phyloP scores from a whole-genome alignment of 1,284 basidiomycete species.

The Irpex sp. region DNA sequence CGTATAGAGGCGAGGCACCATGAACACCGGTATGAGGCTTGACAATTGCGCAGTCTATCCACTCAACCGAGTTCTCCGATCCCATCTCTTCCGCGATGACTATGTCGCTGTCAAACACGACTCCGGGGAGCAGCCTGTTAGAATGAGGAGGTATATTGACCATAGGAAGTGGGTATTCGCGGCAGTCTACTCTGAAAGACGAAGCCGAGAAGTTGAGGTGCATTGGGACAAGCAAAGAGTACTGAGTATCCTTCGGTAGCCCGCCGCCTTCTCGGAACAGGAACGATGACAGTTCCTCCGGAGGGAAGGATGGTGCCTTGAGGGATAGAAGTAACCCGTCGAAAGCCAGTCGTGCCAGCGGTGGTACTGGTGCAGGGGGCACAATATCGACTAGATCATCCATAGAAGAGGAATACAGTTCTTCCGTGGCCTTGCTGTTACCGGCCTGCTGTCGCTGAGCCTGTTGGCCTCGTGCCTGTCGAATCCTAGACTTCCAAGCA shows the following conservation, averaged over 20 bases:
- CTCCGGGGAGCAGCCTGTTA: constrained; percentile 36
- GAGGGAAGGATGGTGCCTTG: constrained; percentile 59
- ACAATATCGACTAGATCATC: constrained; percentile 31
- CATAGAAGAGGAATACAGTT: constrained; percentile 8
- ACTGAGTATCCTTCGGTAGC: constrained; percentile 67
- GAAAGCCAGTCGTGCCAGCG: constrained; percentile 71
- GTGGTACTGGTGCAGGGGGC: constrained; percentile 46
- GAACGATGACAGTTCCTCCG: constrained; percentile 59
- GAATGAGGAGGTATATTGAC: constrained; percentile 50
- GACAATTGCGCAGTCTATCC: constrained; percentile 65
- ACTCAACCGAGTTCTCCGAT: constrained; percentile 62
- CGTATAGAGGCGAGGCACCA: constrained; percentile 51
- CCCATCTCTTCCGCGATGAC: constrained; percentile 91
- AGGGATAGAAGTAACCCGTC: constrained; percentile 57
- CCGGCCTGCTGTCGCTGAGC: constrained; percentile 14
- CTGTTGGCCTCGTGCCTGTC: constrained; percentile 16
- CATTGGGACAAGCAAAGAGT: constrained; percentile 81
- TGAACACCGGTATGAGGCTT: constrained; percentile 45
- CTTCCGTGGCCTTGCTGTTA: constrained; percentile 7
- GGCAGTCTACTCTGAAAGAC: constrained; percentile 59
- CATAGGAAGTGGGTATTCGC: constrained; percentile 79
- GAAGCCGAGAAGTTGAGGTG: constrained; percentile 71
- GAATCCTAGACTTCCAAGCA: constrained; percentile 53
- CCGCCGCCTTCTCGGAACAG: constrained; percentile 66
- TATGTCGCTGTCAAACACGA: constrained; percentile 74